Evolutionary conservation across 2,329 filamentous ascomycete genomes (phyloP), one percentile per base, ranked within the genome.

Genomic region (Endocalyx cinctus): DNA sequence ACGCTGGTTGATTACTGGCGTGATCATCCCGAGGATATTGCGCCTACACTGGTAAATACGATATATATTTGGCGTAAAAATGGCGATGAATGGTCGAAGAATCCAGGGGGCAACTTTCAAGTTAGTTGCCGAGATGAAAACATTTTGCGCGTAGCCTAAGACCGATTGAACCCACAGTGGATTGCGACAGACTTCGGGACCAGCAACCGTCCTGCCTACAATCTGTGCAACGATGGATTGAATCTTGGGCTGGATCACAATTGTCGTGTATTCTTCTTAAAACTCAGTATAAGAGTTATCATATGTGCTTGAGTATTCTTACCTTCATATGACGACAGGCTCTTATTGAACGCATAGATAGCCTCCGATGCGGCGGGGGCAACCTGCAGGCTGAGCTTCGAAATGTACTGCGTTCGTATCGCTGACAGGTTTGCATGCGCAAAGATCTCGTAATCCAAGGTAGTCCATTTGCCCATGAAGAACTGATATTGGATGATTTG

Each of bases 401-500:
- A 12, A n/a, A 41, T 38, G 25, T 41, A 41, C 15, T 41, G 39
- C 6, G 39, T 25, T n/a, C 27, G 17, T 19, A 41, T 34, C 4
- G 39, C 32, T 12, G 38, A 32, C 20, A 41, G 25, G 11, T 25
- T 41, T 10, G 31, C n/a, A 28, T 37, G 34, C 8, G 10, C 23
- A 20, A 41, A 41, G n/a, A 37, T 35, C n/a, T 37, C 32, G 25
- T 30, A 27, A 17, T 41, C 38, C 14, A 41, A 20, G 4, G 39
- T 41, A 5, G 39, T 41, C 39, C 39, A 41, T 11, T 10, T 27
- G 17, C 39, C 39, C 2, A 41, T 26, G 16, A 41, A 41, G 19
- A 41, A 41, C 35, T 41, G 15, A 14, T 33, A 16, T 15, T 25
- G 15, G 14, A 4, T 28, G 22, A 8, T n/a, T n/a, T n/a, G n/a